Evolutionary conservation across 345 rosid species (phyloP), one percentile per base, ranked within the genome.

Genomic region (Cardamine chenopodiifolia): DNA sequence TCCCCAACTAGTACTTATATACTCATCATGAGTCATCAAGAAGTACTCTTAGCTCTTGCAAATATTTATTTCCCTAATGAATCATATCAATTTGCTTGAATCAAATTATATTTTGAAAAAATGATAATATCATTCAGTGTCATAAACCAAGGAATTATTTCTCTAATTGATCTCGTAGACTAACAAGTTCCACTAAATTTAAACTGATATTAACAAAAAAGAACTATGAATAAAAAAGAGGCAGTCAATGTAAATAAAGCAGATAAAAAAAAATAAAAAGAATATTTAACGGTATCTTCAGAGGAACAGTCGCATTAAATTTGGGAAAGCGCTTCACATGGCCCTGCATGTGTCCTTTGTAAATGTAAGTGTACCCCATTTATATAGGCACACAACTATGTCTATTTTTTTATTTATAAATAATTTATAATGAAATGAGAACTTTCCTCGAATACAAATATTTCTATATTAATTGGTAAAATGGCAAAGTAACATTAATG

Each of bases 261-360:
- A 37, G 25, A 19, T 73, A 3, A 57, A 49, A 31, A 18, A 32
- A 1, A 25, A 3, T 25, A 25, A 25, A 25, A 29, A 40, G 9
- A 61, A 49, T 22, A 32, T 31, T 3, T 53, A 62, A 70, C 58
- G 54, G 66, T 63, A 70, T 76, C 44, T 35, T 14, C 34, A 42
- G 15, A 56, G 39, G 10, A 64, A 29, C 55, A 77, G 76, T 35
- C 0, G 37, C 80, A 77, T 57, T 77, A 49, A 77, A 77, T 77
- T 64, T 28, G 48, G 47, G 28, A 28, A 47, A 62, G 72, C 76
- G 37, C 72, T 39, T 71, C 80, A 71, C 80, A 71, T 77, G 80
- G 76, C 67, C 67, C 35, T 77, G 72, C 80, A 77, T 77, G 80
- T 77, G 80, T 77, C 66, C 75, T 63, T 70, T 47, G 71, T 76